Percentiles rank a stretch among this genome's conserved stretches.
phyloP scores from a whole-genome alignment of 306 rosid species.

The Hippophae gyantsensis region DNA sequence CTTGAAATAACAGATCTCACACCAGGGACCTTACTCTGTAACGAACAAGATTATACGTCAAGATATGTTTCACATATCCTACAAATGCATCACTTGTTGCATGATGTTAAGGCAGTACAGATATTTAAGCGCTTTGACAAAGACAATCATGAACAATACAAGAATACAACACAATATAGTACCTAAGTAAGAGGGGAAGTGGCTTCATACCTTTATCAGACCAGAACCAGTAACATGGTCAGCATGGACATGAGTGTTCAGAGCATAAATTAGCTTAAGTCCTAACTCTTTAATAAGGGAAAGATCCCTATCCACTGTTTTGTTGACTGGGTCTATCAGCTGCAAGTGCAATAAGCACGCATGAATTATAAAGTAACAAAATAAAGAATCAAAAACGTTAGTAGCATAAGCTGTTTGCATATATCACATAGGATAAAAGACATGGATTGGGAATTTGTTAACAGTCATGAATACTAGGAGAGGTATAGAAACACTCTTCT shows the following conservation, averaged over 20 bases:
- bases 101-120: too few species aligned
- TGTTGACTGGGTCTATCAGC: conserved; percentile 97
- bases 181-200: not conserved
- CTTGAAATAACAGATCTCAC: conserved; percentile 79
- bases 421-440: too few species aligned
- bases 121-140: too few species aligned
- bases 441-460: too few species aligned
- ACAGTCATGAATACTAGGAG: too few species aligned
- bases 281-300: conserved; percentile 55
- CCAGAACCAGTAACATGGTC: conserved; percentile 95
- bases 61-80: too few species aligned
- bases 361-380: not conserved
- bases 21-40: conserved; percentile 55
- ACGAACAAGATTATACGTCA: conserved; percentile 7
- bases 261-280: conserved; percentile 60
- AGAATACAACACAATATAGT: too few species aligned
- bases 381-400: not conserved
- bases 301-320: conserved; percentile 74
- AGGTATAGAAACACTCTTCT: too few species aligned
- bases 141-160: too few species aligned
- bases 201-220: conserved; percentile 51
- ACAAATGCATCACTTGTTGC: too few species aligned
- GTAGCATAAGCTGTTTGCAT: not conserved
- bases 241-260: conserved; percentile 96
- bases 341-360: conserved; percentile 15